Conservation (phyloP, 2,329 filamentous ascomycete species). For the Penicillium sp. region DNA sequence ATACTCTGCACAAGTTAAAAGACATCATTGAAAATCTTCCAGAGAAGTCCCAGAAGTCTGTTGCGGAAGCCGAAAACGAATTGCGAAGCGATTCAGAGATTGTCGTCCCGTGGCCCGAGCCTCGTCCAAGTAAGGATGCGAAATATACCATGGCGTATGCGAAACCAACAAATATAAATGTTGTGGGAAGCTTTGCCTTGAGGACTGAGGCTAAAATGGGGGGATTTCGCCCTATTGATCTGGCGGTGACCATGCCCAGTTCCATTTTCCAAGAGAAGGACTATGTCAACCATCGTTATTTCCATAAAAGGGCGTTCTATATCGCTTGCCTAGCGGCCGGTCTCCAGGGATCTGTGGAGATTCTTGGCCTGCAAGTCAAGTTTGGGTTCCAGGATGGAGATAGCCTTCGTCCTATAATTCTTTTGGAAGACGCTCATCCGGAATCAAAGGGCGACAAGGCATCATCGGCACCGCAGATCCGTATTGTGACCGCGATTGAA, state of each 20-base stretch:
- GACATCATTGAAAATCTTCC: constrained; percentile 53
- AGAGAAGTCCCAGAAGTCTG: constrained; percentile 44
- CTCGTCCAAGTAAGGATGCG: constrained; percentile 65
- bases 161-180: constrained; percentile 71
- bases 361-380: constrained; percentile 50
- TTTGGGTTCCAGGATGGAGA: constrained; percentile 69
- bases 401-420: constrained; percentile 63
- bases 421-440: constrained; percentile 36
- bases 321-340: constrained; percentile 71
- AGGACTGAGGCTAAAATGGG: constrained; percentile 63
- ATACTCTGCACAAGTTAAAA: constrained; percentile 52
- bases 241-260: constrained; percentile 79
- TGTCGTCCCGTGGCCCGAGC: constrained; percentile 77
- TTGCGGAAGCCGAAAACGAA: constrained; percentile 63
- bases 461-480: constrained; percentile 53
- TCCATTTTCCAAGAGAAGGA: constrained; percentile 87
- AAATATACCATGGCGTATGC: constrained; percentile 77
- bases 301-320: constrained; percentile 90
- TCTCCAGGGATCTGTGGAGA: constrained; percentile 53
- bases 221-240: constrained; percentile 59
- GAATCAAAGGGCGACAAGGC: constrained; percentile 35
- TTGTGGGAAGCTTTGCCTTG: constrained; percentile 79
- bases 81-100: constrained; percentile 62
- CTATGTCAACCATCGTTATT: constrained; percentile 86
- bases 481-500: constrained; percentile 69